Base-by-base conservation (phyloP, 306 rosid genomes). In the Fragaria iinumae region DNA sequence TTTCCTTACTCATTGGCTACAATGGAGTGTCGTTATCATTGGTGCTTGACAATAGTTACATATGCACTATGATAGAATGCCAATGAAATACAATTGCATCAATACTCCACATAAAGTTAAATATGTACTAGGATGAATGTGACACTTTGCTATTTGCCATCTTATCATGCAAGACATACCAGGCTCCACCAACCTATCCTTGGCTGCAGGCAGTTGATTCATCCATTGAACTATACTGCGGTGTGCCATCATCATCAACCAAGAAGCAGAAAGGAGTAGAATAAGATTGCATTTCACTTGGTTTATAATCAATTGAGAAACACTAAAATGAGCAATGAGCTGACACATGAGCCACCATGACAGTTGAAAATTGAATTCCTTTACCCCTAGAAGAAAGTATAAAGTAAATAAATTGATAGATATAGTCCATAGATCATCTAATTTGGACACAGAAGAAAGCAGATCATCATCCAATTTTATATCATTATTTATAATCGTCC, bases 401-500 rank as follows among this genome's bases (percentile, higher is more conserved):
- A 48, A 14, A 6, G 20, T 0, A 52, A 13, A 4, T 23, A 57
- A 57, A 62, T 11, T 12, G 67, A 62, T 25, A 29, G 68, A 7
- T 32, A 32, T 32, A 32, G 34, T 32, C 34, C 13, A 32, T 29
- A 73, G 63, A 21, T 39, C 71, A 39, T 38, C 48, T 41, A 41
- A 12, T 67, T n/a, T 10, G 14, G 36, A 45, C 18, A 53, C 36
- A 67, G 1, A 14, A 74, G 64, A 57, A 34, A 44, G 71, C 75
- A 56, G 57, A 32, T 62, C 68, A 32, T 62, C 68, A 53, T 72
- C 77, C 73, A 74, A 11, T 44, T 77, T 6, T 63, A 78, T 74
- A 70, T 49, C 67, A 74, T 69, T 55, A 77, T 73, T 34, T 43
- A 14, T 66, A 39, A 64, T 77, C 67, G 53, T 2, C 14, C 45